A percentile compares a stretch with the other conserved stretches of the same genome.
phyloP scores from a whole-genome alignment of 2,329 filamentous ascomycete species.

The Septoria petroselini region DNA sequence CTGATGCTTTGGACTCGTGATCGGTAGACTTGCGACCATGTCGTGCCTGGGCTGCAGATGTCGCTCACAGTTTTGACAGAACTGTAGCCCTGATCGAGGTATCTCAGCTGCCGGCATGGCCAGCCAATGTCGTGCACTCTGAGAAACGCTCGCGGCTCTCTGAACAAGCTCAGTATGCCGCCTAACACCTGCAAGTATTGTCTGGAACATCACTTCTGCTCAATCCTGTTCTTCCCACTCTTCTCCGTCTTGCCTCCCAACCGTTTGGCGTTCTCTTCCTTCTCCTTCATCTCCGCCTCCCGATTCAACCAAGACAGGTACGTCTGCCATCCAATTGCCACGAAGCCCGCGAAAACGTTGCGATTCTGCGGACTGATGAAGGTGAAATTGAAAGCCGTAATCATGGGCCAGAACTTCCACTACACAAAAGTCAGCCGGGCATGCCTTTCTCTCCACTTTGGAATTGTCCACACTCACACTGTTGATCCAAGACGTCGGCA shows the following conservation, averaged over 20 bases:
- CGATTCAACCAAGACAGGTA: constrained; percentile 81
- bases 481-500: constrained; percentile 73
- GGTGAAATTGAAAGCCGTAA: constrained; percentile 84
- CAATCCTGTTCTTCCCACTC: constrained; percentile 23
- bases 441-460: neutral
- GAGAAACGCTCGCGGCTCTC: neutral
- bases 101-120: too few relatives aligned
- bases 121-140: too few relatives aligned
- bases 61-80: too few relatives aligned
- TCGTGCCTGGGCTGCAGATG: too few relatives aligned
- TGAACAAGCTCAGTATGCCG: neutral
- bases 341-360: constrained; percentile 69
- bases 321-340: constrained; percentile 89
- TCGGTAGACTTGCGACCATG: too few relatives aligned
- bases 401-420: constrained; percentile 82
- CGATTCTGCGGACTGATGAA: constrained; percentile 76
- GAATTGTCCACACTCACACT: constrained; percentile 42
- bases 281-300: constrained; percentile 51
- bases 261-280: constrained; percentile 30
- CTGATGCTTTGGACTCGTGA: too few relatives aligned
- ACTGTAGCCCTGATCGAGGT: too few relatives aligned
- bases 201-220: constrained; percentile 9
- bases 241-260: constrained; percentile 8
- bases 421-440: neutral
- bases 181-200: neutral